phyloP scores from a whole-genome alignment of 371 early-diverging fungal genomes.

The Mortierella sp. region DNA sequence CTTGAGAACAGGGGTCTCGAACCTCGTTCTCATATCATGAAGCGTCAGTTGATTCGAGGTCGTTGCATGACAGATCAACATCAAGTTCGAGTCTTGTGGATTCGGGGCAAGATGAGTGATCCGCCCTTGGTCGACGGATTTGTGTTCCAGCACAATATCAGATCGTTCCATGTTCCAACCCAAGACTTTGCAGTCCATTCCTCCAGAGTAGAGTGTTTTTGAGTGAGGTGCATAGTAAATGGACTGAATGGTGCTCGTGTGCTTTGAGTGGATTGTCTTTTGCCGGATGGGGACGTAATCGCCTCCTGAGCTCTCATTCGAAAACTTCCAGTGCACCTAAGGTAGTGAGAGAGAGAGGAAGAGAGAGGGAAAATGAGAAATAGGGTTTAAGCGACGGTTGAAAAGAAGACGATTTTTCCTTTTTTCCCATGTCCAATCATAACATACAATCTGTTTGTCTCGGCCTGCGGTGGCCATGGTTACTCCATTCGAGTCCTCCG shows the following conservation, averaged over 20 bases:
- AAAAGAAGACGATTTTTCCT: neutral
- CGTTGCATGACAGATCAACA: constrained; percentile 31
- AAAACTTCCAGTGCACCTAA: constrained; percentile 40
- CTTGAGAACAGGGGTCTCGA: constrained; percentile 21
- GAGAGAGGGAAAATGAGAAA: neutral
- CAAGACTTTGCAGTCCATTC: constrained; percentile 32
- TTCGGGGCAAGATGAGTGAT: constrained; percentile 34
- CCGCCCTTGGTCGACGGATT: constrained; percentile 22
- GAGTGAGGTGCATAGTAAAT: constrained; percentile 19
- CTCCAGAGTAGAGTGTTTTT: constrained; percentile 27
- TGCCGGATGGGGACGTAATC: constrained; percentile 25
- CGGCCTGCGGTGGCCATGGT: constrained; percentile 33
- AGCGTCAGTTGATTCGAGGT: constrained; percentile 32
- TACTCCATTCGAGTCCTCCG: constrained; percentile 12
- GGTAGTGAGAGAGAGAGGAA: neutral
- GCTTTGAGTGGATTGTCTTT: constrained; percentile 21
- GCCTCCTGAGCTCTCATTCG: constrained; percentile 13
- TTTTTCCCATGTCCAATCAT: neutral
- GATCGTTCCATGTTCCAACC: constrained; percentile 40
- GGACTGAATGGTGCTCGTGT: constrained; percentile 34
- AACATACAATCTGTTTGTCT: constrained; percentile 46
- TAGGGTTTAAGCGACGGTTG: too few relatives aligned
- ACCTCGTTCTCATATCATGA: constrained; percentile 27
- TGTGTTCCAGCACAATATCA: constrained; percentile 23
- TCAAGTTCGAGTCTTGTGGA: constrained; percentile 34